Evolutionary conservation across 2,329 filamentous ascomycete species (phyloP), one percentile per base, ranked within the genome.

Genomic region (Nemania serpens): DNA sequence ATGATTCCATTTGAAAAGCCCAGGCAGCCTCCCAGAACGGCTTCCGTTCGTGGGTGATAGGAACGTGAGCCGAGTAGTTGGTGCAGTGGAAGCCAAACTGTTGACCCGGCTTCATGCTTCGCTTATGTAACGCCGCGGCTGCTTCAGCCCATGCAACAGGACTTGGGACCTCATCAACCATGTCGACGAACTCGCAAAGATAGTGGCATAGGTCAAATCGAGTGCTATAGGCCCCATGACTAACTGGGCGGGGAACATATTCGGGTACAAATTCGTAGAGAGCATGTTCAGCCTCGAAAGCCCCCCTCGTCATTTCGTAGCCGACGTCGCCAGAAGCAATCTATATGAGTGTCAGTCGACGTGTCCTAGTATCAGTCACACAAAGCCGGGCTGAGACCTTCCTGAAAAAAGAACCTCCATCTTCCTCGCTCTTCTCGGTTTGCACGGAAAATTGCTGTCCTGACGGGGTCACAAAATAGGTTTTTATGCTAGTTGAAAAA

Each of bases 1-100:
- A 59, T 15, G 54, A 55, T 42, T 37, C 41, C 52, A 65, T 61
- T 11, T 63, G 62, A 42, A 55, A 49, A 33, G 54, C 47, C 66
- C 65, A 71, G 34, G 64, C 68, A 34, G 33, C 59, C 48, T 70
- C 66, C 70, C 69, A 71, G 9, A 66, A 69, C 2, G 55, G 48
- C 22, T 64, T 55, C 68, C 68, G 70, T 11, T 25, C 58, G 50
- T 69, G 70, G 48, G 66, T 54, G 45, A 63, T 43, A 15, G 61
- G 53, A 5, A 65, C 54, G 53, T 52, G 48, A 18, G 45, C 39
- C 15, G 34, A 62, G 47, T 61, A 61, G 56, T 42, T 69, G n/a
- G 51, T 68, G 49, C 22, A 61, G 57, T 29, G 60, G 61, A 69
- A 69, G 0, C 69, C 69, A 47, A 71, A 71, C 50, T 59, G 51